Evolutionary conservation across 768 basidiomycete species (phyloP), one percentile per base, ranked within the genome.

Genomic region (Lyophyllum shimeji): DNA sequence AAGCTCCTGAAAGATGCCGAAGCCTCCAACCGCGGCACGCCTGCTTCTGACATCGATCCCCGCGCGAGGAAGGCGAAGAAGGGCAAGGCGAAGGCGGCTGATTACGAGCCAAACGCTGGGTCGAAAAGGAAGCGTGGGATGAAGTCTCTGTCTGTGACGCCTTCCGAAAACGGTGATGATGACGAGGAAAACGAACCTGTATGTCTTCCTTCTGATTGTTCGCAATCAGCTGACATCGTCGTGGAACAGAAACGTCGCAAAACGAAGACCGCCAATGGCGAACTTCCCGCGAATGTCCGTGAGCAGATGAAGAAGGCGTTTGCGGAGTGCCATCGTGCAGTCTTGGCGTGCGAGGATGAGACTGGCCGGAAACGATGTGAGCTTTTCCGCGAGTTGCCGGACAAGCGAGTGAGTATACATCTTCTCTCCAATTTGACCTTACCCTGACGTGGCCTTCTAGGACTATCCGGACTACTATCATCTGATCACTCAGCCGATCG

Each of bases 401-500:
- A 89, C 66, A 86, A 77, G 71, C 81, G 85, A 69, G 90, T 88
- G 64, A 59, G 79, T 69, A 50, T 13, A 27, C 18, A 27, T 21
- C 24, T 11, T 55, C 48, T 48, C 9, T 48, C 18, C 52, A 8
- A 42, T 34, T 25, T 45, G 17, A 17, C 12, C 21, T 53, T 49
- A 40, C 43, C 29, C 53, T 61, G 50, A 61, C 58, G 69, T 31
- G 66, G 50, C 42, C 24, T 49, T 45, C 54, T 7, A 94, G 90
- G 85, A 89, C 54, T 95, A 95, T 65, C 93, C 93, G 27, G 90
- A 95, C 66, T 99, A 98, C 69, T 97, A 95, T 70, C 82, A 87
- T 54, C 80, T 95, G 64, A 98, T 99, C 73, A 77, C 75, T 2
- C 81, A 85, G 46, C 96, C 96, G 2, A 98, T 99, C 64, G 87